These are phyloP conservation scores for Boletus mariae DNA, from an alignment of 1,284 basidiomycete species.

Conservation along the genomic window DNA sequence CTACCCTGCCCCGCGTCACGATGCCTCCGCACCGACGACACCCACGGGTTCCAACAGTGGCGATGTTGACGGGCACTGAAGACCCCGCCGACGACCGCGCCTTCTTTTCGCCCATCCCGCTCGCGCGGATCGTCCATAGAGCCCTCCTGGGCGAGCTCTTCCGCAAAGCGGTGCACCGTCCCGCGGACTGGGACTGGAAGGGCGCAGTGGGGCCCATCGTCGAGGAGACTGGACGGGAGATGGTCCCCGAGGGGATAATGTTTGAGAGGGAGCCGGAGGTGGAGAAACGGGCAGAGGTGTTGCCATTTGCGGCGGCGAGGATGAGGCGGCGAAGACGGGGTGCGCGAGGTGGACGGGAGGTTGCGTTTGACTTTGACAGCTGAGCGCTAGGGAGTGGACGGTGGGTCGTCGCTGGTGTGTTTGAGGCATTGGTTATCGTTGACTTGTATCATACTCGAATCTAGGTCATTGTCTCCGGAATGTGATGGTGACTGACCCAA, in stretches of 20 bases:
- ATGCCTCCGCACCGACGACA: background rate
- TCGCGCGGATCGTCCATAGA: constrained; percentile 24
- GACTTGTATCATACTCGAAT: too few relatives aligned
- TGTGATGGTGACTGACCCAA: too few relatives aligned
- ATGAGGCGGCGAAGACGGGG: constrained; percentile 21
- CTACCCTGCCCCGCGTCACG: background rate
- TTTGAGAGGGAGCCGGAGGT: background rate
- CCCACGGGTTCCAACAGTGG: constrained; percentile 14
- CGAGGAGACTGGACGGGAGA: constrained; percentile 16
- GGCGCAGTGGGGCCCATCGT: constrained; percentile 12
- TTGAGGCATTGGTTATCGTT: too few relatives aligned
- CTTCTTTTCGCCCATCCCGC: constrained; percentile 19
- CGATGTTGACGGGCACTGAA: constrained; percentile 20
- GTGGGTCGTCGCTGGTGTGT: background rate
- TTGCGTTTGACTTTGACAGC: constrained; percentile 17
- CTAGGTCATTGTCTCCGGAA: too few relatives aligned
- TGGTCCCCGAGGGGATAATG: constrained; percentile 20
- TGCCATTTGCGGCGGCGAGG: constrained; percentile 27
- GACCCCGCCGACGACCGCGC: background rate
- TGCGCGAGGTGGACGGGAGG: constrained; percentile 22
- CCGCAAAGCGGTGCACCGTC: constrained; percentile 19
- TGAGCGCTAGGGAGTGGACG: background rate
- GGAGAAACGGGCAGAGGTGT: background rate
- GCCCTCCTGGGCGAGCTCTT: constrained; percentile 22
- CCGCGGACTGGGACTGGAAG: constrained; percentile 24